Evolutionary conservation across 2,329 filamentous ascomycete species (phyloP), one percentile per base, ranked within the genome.

Genomic region (Knoxdaviesia proteae): DNA sequence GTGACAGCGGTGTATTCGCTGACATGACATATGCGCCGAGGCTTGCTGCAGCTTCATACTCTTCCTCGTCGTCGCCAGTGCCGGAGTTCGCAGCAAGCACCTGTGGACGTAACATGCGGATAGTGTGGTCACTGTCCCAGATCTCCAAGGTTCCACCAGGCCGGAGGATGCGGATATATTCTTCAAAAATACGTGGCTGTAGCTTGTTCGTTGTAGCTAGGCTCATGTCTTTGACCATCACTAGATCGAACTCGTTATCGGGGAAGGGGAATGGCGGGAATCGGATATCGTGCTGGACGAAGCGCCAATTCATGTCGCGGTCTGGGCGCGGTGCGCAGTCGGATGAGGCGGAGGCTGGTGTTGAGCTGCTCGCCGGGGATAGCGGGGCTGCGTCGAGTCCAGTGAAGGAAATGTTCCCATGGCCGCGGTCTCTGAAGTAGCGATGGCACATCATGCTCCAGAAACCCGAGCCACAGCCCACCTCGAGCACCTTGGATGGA

Each of bases 361-460:
- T 48, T 7, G 49, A 51, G 35, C 51, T 54, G 37, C 52, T 48
- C 33, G 61, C 61, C 6, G 60, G 58, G 4, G 80, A 77, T 30
- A 88, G 57, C 5, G 81, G 77, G 6, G 81, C 80, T 44, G 93
- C 74, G 54, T 94, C 86, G 36, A 94, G 60, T 1, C 86, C 87
- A 0, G 80, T 83, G 54, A 92, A 94, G 5, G 74, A 72, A 29
- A 92, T 77, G 46, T 76, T 68, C 5, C 67, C 61, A 53, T 80
- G 69, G 9, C 84, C 84, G 44, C 71, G 66, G 40, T 73, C 68
- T 44, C 71, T 67, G 54, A 87, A 84, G 58, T 83, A 80, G 34
- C 83, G 74, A 57, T 93, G 80, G 56, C 84, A 92, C 64, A 84
- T 77, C 59, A 82, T 79, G 51, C 82, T 87, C 87, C 87, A 94